phyloP scores from a whole-genome alignment of 441 rosid species.

The Dalechampia spathulata region DNA sequence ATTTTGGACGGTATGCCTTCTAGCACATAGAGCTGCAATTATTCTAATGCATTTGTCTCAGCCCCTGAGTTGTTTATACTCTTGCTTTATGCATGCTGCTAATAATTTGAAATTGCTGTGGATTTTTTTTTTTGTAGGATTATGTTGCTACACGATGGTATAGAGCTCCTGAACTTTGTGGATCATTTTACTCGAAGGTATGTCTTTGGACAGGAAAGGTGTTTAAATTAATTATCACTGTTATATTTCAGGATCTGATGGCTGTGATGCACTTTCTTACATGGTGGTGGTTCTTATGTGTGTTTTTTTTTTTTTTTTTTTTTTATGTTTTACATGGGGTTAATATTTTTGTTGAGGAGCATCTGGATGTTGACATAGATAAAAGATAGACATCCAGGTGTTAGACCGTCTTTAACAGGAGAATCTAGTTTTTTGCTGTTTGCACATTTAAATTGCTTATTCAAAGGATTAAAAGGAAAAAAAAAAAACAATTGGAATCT shows the following conservation, averaged over 20 bases:
- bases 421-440: no score
- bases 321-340: background rate
- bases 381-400: no score
- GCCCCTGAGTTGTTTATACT: background rate
- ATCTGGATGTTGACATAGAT: no score
- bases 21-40: constrained; percentile 2
- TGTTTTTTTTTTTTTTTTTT: no score
- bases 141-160: constrained; percentile 96
- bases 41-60: background rate
- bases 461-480: no score
- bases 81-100: background rate
- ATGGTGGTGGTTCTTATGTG: no score
- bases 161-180: constrained; percentile 94
- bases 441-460: no score
- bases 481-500: no score
- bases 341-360: background rate
- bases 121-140: constrained; percentile 47
- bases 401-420: no score
- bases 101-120: constrained; percentile 10
- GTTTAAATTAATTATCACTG: background rate
- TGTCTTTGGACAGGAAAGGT: background rate
- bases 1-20: constrained; percentile 75
- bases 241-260: background rate
- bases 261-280: background rate
- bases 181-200: constrained; percentile 95